Percentiles rank a stretch among this genome's conserved stretches.
These are phyloP conservation scores for Rhynchosporium graminicola DNA, from an alignment of 2,329 filamentous ascomycete genomes.

Conservation along the genomic window DNA sequence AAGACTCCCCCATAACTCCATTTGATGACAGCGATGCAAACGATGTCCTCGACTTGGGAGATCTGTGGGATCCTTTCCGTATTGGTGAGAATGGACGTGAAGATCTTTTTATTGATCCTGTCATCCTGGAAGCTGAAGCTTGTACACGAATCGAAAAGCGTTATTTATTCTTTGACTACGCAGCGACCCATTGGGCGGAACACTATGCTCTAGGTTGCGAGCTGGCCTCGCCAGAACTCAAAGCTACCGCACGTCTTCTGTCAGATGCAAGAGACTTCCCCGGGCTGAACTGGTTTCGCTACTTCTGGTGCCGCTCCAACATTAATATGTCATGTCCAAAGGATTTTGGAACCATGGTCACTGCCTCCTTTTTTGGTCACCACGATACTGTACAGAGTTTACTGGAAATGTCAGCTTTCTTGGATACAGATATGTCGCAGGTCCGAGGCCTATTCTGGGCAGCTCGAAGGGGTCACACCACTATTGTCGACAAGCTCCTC, in stretches of 20 bases:
- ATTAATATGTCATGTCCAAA: slow-evolving; percentile 32
- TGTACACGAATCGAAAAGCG: slow-evolving; percentile 33
- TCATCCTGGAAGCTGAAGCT: slow-evolving; percentile 31
- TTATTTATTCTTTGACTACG: slow-evolving; percentile 43
- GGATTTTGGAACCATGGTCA: slow-evolving; percentile 34
- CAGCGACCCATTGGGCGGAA: slow-evolving; percentile 43
- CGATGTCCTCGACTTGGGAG: background rate
- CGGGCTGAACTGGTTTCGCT: slow-evolving; percentile 42
- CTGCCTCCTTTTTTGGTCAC: slow-evolving; percentile 42
- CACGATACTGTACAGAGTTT: slow-evolving; percentile 28
- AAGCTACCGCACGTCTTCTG: slow-evolving; percentile 9
- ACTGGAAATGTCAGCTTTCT: slow-evolving; percentile 11
- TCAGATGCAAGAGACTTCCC: slow-evolving; percentile 23
- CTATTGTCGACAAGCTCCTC: slow-evolving; percentile 35
- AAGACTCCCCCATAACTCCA: slow-evolving; percentile 23
- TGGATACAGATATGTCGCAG: background rate
- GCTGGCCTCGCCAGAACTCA: background rate
- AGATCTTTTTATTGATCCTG: slow-evolving; percentile 36
- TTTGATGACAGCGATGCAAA: background rate
- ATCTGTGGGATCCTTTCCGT: slow-evolving; percentile 22
- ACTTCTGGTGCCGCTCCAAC: slow-evolving; percentile 35
- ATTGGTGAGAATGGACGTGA: slow-evolving; percentile 25
- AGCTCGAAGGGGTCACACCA: slow-evolving; percentile 33
- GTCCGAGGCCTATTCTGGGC: slow-evolving; percentile 39
- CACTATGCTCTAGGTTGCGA: slow-evolving; percentile 35